These are phyloP conservation scores for Aureobasidium sp. DNA, from an alignment of 2,329 filamentous ascomycete species.

Conservation along the genomic window DNA sequence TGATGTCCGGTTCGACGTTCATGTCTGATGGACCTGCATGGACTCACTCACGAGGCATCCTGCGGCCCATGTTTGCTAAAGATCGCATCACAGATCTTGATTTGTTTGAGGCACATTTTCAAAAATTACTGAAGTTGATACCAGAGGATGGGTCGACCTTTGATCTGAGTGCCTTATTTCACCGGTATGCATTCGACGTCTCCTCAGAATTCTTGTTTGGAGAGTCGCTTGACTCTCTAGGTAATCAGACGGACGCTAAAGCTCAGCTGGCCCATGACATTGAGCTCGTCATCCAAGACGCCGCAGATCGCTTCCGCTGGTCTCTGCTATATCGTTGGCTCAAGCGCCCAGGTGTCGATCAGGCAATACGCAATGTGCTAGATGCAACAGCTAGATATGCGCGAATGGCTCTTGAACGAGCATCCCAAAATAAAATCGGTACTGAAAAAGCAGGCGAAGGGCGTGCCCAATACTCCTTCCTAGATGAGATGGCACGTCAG, in stretches of 20 bases:
- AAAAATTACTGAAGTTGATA: slow-evolving; percentile 51
- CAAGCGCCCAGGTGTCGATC: slow-evolving; percentile 13
- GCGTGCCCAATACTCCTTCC: slow-evolving; percentile 44
- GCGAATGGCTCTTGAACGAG: slow-evolving; percentile 17
- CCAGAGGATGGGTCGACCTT: slow-evolving; percentile 48
- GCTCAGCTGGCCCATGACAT: slow-evolving; percentile 17
- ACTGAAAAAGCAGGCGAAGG: slow-evolving; percentile 3
- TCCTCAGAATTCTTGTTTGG: slow-evolving; percentile 62
- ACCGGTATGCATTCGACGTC: slow-evolving; percentile 57
- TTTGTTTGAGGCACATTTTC: slow-evolving; percentile 55
- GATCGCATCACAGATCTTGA: slow-evolving; percentile 47
- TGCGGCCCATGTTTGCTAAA: slow-evolving; percentile 48
- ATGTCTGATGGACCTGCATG: slow-evolving; percentile 38
- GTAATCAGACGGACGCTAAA: slow-evolving; percentile 15
- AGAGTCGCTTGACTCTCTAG: slow-evolving; percentile 27
- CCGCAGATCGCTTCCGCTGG: slow-evolving; percentile 14
- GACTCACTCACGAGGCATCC: slow-evolving; percentile 35
- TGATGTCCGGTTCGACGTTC: slow-evolving; percentile 39
- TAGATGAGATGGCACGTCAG: slow-evolving; percentile 49
- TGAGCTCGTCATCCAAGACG: slow-evolving; percentile 16
- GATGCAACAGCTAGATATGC: slow-evolving; percentile 17
- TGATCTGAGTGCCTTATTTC: slow-evolving; percentile 56
- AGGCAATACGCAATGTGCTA: slow-evolving; percentile 14
- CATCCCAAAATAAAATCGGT: slow-evolving; percentile 10
- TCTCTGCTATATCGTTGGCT: slow-evolving; percentile 11